These are phyloP conservation scores for Abortiporus biennis DNA, from an alignment of 1,284 basidiomycete species.

Conservation along the genomic window DNA sequence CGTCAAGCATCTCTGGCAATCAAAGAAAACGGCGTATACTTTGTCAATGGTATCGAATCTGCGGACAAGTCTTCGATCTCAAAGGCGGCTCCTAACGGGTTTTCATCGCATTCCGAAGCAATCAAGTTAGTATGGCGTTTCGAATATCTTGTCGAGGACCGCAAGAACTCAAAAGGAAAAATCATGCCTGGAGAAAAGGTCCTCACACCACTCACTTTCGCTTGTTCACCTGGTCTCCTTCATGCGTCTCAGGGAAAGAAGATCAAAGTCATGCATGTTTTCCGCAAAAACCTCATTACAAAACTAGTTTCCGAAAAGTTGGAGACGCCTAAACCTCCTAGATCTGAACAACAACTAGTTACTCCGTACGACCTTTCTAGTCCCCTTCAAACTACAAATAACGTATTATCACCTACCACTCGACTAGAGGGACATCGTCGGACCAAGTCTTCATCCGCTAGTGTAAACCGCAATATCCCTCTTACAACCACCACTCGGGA, in stretches of 20 bases:
- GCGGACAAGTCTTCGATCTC: conserved; percentile 24
- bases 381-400: too few relatives aligned
- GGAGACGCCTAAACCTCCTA: conserved; percentile 16
- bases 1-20: conserved; percentile 63
- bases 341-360: not conserved
- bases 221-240: conserved; percentile 65
- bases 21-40: conserved; percentile 67
- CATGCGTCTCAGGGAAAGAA: conserved; percentile 60
- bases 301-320: conserved; percentile 57
- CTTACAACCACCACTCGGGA: too few relatives aligned
- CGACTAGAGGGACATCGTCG: too few relatives aligned
- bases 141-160: conserved; percentile 67
- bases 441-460: too few relatives aligned
- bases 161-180: conserved; percentile 39
- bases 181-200: conserved; percentile 58
- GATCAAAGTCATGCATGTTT: conserved; percentile 27
- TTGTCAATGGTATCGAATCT: conserved; percentile 57
- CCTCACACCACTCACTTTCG: conserved; percentile 65
- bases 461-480: too few relatives aligned
- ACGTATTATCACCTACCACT: too few relatives aligned
- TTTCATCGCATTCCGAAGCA: conserved; percentile 15
- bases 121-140: conserved; percentile 63
- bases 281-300: conserved; percentile 46
- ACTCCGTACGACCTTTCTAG: too few relatives aligned
- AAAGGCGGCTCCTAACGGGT: too few relatives aligned